Base-by-base conservation (phyloP, 257 asterid genomes). In the Eustoma russellianum region DNA sequence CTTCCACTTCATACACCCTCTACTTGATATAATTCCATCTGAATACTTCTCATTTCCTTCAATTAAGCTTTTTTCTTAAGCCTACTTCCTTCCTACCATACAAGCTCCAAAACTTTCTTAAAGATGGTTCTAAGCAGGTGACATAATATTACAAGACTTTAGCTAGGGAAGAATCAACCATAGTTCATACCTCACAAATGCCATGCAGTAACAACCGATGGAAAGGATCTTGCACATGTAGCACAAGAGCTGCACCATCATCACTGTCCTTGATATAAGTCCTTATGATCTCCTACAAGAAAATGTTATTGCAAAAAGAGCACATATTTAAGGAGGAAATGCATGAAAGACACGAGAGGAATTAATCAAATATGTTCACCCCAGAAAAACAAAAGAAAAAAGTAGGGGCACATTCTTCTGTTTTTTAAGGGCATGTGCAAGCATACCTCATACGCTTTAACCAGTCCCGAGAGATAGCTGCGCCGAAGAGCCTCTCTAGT, bases 401-500 rank as follows among this genome's bases (percentile, higher is more conserved):
- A 33, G 7, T 3, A 54, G n/a, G n/a, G n/a, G n/a, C 41, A 9
- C 0, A 24, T 43, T 7, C 48, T 40, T 50, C 30, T 54, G 16
- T 15, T 40, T 28, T 33, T 34, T 14, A n/a, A 17, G 55, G 45
- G 12, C 30, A 65, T 64, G 30, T 58, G 41, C 59, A 57, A 52
- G 24, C 66, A 41, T 40, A 91, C 98, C 97, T 91, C 98, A 17
- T 80, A 87, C 60, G 83, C 82, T 66, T 64, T 76, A 57, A 91
- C 66, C 68, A 78, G 53, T 48, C 87, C 95, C 0, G 78, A 67
- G 46, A 77, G 94, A 66, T 67, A 85, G 67, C 81, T 77, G 18
- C 94, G 90, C 33, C 95, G 95, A 48, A 91, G 76, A 46, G 93
- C 94, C 51, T 85, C 95, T 70, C 98, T 84, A 17, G 97, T 85